Evolutionary conservation across 257 asterid species (phyloP).

Genomic region (Plantago elongata): DNA sequence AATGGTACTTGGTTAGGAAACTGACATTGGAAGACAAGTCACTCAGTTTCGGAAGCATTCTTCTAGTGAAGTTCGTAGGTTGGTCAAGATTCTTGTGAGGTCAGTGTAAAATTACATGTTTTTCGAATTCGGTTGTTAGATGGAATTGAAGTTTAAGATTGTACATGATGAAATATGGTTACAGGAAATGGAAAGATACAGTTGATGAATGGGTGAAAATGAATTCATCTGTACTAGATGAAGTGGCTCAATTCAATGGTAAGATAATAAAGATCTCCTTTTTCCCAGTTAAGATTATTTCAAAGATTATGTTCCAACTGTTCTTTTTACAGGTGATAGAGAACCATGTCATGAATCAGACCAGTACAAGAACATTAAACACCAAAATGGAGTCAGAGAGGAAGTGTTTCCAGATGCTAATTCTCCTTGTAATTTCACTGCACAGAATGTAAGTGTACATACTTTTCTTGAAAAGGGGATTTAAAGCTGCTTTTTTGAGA

Average conservation of each 20-base stretch:
- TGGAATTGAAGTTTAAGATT: background rate
- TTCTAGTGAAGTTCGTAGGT: slow-evolving; percentile 40
- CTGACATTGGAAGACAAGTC: slow-evolving; percentile 53
- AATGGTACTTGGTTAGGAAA: slow-evolving; percentile 25
- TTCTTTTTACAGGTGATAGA: slow-evolving; percentile 14
- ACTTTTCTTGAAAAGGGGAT: background rate
- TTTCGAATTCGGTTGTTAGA: background rate
- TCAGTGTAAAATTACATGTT: slow-evolving; percentile 1
- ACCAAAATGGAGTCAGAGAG: slow-evolving; percentile 4
- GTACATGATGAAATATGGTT: slow-evolving; percentile 2
- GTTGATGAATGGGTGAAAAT: slow-evolving; percentile 59
- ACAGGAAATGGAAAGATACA: slow-evolving; percentile 50
- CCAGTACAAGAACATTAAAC: slow-evolving; percentile 16
- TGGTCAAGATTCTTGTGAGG: slow-evolving; percentile 51
- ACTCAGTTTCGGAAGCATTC: slow-evolving; percentile 42
- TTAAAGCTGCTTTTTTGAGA: slow-evolving; percentile 1
- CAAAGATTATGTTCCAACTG: background rate
- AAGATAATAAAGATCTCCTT: background rate
- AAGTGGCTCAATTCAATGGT: slow-evolving; percentile 28
- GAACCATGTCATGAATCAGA: slow-evolving; percentile 16
- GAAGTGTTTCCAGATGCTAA: slow-evolving; percentile 3
- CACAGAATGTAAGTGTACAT: slow-evolving; percentile 22
- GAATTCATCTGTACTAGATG: slow-evolving; percentile 25
- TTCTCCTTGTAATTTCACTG: slow-evolving; percentile 19
- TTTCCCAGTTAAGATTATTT: background rate